Evolutionary conservation across 2,329 filamentous ascomycete species (phyloP), one percentile per base, ranked within the genome.

Genomic region (Colletotrichum sidae): DNA sequence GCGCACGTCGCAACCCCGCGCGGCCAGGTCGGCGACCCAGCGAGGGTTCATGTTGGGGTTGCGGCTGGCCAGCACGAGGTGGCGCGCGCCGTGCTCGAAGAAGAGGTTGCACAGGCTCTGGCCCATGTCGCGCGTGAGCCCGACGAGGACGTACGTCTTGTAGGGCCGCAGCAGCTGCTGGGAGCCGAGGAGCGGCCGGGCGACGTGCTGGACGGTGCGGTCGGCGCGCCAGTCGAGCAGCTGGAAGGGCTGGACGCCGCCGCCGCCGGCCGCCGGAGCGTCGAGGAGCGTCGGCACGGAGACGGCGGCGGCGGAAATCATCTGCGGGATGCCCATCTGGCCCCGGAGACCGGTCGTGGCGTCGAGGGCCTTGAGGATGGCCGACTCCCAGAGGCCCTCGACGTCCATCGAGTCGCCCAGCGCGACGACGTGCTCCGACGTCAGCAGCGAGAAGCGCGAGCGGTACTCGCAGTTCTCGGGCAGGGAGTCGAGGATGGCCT

Each of bases 221-320:
- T 79, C 71, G 1, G 72, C 71, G 44, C 72, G 73, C 81, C 81
- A 83, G 70, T 82, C 74, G 9, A 82, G 59, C 3, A 81, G 55
- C 12, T 72, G 71, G 66, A 80, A 79, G 0, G 71, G 68, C 49
- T 45, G 6, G 57, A 50, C 1, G 54, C 35, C 2, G 49, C 35
- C 2, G 49, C 15, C 15, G 15, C 15, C 15, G 15, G 15, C 15
- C 15, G 13, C 1, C 51, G 42, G 2, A 38, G 53, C 9, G 15
- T 71, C 66, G 6, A 76, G 68, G 3, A 80, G 57, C 1, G 73
- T 55, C 0, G 70, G 67, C 1, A 78, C 60, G 2, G 74, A 71
- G 5, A 73, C 35, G n/a, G 53, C 38, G 12, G 59, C 17, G 17
- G 17, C 17, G 17, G 17, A 17, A 2, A 17, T 17, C 2, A 3